phyloP scores from a whole-genome alignment of 345 rosid genomes.

The Salix purpurea region DNA sequence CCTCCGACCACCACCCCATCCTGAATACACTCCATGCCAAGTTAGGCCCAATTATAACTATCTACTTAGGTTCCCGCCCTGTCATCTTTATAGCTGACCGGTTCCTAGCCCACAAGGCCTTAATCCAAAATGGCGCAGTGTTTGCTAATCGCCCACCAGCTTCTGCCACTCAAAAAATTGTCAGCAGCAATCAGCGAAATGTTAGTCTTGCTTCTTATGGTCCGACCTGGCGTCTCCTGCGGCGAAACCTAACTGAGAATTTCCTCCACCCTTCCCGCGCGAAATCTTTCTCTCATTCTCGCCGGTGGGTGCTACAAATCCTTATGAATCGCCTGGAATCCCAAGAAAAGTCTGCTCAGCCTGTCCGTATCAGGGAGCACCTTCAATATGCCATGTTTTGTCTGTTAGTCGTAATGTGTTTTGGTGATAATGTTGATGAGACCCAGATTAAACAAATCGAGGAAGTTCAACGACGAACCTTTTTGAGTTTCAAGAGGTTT shows the following conservation, averaged over 20 bases:
- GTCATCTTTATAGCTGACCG: constrained; percentile 15
- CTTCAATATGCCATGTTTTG: constrained; percentile 7
- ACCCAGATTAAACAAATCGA: background rate
- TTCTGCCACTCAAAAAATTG: background rate
- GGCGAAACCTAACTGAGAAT: background rate
- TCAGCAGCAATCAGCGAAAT: background rate
- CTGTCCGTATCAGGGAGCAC: background rate
- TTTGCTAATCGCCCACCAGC: constrained; percentile 11
- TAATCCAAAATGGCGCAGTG: constrained; percentile 1
- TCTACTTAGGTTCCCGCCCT: constrained; percentile 11
- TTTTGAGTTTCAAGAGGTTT: constrained; percentile 6
- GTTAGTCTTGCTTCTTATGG: constrained; percentile 2
- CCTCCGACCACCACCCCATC: background rate
- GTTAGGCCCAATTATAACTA: constrained; percentile 15
- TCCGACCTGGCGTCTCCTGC: constrained; percentile 2
- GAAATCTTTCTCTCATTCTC: background rate
- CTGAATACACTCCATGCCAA: background rate
- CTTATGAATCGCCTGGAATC: background rate
- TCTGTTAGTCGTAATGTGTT: constrained; percentile 4
- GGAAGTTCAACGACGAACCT: background rate
- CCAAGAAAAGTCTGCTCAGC: background rate
- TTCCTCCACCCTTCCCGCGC: background rate
- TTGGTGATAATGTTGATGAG: constrained; percentile 5
- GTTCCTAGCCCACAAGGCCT: constrained; percentile 9
- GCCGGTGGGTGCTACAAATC: background rate